Conservation (phyloP, 2,329 filamentous ascomycete species). For the Grosmannia huntii region DNA sequence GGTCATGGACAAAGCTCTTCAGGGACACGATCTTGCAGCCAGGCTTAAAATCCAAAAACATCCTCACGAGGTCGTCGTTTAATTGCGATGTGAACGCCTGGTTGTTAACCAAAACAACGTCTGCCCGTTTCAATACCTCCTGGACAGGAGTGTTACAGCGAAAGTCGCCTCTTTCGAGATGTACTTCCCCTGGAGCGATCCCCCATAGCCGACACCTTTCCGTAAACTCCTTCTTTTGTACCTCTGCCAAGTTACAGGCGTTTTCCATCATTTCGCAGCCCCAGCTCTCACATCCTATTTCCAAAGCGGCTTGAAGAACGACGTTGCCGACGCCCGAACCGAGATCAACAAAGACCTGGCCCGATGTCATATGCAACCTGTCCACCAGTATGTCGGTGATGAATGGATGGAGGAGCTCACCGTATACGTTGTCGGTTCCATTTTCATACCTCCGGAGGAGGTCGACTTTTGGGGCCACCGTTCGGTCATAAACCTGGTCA, state of each 20-base stretch:
- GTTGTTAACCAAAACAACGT: constrained; percentile 97
- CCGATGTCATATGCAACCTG: constrained; percentile 63
- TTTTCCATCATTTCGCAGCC: constrained; percentile 95
- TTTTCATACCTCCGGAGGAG: constrained; percentile 75
- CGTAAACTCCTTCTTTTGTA: constrained; percentile 71
- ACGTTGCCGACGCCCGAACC: constrained; percentile 96
- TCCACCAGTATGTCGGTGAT: constrained; percentile 68
- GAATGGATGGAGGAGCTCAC: constrained; percentile 78
- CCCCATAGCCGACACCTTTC: constrained; percentile 87
- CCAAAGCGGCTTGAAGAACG: constrained; percentile 81
- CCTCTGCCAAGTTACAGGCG: constrained; percentile 67
- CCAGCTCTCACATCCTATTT: constrained; percentile 89
- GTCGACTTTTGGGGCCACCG: constrained; percentile 80
- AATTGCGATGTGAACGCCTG: constrained; percentile 84
- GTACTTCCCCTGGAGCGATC: constrained; percentile 63
- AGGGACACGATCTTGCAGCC: constrained; percentile 85
- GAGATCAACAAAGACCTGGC: constrained; percentile 83
- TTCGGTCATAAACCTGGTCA: constrained; percentile 80
- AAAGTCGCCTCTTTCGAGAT: constrained; percentile 75
- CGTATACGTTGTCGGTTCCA: constrained; percentile 88
- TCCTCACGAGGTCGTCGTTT: constrained; percentile 72
- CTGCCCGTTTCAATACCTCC: constrained; percentile 64
- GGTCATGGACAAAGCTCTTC: constrained; percentile 77
- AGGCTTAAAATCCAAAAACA: constrained; percentile 87
- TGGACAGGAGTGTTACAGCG: constrained; percentile 58